phyloP scores from a whole-genome alignment of 2,329 filamentous ascomycete species.

The Colletotrichum falcatum region DNA sequence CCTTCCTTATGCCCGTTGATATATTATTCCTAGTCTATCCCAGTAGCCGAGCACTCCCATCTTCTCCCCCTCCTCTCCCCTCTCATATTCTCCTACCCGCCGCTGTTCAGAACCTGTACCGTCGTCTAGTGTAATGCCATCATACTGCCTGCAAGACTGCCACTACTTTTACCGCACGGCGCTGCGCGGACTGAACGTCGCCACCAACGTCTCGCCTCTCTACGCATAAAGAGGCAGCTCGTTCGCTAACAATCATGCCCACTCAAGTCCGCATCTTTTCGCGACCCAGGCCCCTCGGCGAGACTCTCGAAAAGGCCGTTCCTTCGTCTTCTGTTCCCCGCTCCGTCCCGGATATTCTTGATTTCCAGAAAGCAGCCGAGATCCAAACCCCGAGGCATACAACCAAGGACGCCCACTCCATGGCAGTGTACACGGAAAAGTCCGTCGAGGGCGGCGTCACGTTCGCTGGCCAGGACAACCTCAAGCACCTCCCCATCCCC shows the following conservation, averaged over 20 bases:
- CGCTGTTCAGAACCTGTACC: constrained; percentile 25
- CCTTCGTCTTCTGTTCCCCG: constrained; percentile 54
- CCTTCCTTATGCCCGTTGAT: constrained; percentile 40
- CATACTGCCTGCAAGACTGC: constrained; percentile 86
- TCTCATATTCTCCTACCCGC: background rate
- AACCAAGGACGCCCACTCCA: constrained; percentile 52
- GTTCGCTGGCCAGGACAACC: constrained; percentile 86
- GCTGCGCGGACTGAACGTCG: constrained; percentile 85
- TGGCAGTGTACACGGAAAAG: constrained; percentile 65
- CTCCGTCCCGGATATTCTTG: constrained; percentile 53
- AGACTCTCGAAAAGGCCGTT: constrained; percentile 68
- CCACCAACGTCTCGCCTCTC: constrained; percentile 81
- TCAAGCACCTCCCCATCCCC: constrained; percentile 93
- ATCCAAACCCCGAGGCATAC: constrained; percentile 15
- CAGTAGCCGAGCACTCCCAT: constrained; percentile 6
- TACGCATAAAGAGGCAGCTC: constrained; percentile 68
- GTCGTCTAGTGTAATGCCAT: constrained; percentile 74
- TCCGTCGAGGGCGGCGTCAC: constrained; percentile 79
- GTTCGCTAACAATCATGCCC: constrained; percentile 49
- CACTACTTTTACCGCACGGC: constrained; percentile 95
- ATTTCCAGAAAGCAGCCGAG: constrained; percentile 36
- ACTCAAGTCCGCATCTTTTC: constrained; percentile 58
- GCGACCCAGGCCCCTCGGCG: constrained; percentile 78
- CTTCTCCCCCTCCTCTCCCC: background rate
- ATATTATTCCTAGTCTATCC: constrained; percentile 36